Percentiles rank a stretch among this genome's conserved stretches.
Conservation (phyloP, 2,329 filamentous ascomycete species). For the Fusarium vanettenii region DNA sequence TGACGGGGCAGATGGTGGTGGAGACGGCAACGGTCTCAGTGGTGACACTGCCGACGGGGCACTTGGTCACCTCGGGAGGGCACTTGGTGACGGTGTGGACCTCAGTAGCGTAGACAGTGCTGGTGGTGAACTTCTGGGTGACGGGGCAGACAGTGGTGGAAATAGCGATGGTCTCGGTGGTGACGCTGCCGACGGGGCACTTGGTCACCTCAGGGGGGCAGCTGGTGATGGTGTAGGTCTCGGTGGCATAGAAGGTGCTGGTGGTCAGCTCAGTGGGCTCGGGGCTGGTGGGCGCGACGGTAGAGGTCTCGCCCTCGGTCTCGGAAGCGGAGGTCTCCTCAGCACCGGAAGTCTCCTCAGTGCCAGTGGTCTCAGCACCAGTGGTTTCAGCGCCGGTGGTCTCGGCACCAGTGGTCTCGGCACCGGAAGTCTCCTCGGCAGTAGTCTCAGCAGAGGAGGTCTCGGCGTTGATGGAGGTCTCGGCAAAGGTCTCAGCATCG, state of each 20-base stretch:
- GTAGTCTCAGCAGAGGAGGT: background rate
- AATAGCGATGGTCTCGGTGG: background rate
- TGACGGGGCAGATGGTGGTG: constrained; percentile 11
- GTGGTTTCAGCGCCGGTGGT: background rate
- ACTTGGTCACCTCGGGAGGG: background rate
- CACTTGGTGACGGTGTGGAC: constrained; percentile 42
- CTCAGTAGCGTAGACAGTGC: constrained; percentile 43
- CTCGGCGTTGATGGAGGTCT: background rate
- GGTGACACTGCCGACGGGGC: constrained; percentile 37
- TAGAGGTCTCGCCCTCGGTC: background rate
- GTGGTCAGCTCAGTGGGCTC: constrained; percentile 15
- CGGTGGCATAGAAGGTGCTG: constrained; percentile 44
- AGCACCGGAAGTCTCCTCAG: constrained; percentile 11
- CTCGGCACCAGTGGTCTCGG: background rate
- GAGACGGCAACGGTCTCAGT: constrained; percentile 23
- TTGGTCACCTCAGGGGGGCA: constrained; percentile 44
- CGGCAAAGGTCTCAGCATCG: background rate
- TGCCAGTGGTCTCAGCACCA: constrained; percentile 4
- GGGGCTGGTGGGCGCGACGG: background rate
- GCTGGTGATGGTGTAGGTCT: constrained; percentile 40
- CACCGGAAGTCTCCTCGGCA: background rate
- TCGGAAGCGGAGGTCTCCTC: constrained; percentile 13
- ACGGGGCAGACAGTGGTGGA: constrained; percentile 29
- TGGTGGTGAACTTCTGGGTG: constrained; percentile 35
- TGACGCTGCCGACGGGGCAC: constrained; percentile 42